phyloP scores from a whole-genome alignment of 495 filamentous ascomycete species.

The Podospora comata region DNA sequence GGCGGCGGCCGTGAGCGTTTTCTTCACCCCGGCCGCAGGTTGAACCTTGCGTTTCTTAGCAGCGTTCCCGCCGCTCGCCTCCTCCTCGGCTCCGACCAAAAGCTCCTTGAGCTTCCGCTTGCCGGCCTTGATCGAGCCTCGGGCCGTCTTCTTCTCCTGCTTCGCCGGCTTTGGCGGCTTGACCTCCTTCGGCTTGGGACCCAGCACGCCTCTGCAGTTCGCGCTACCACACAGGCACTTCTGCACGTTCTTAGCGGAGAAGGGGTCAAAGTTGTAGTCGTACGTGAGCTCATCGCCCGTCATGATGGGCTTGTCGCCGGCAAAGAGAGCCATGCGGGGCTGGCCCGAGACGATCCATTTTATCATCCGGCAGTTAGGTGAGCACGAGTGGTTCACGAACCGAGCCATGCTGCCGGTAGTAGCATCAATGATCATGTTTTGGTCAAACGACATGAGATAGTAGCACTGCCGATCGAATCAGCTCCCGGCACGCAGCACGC shows the following conservation, averaged over 20 bases:
- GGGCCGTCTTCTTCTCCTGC: conserved; percentile 32
- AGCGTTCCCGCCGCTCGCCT: conserved; percentile 14
- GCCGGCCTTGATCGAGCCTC: conserved; percentile 25
- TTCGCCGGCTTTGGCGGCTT: conserved; percentile 41
- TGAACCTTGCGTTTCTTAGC: conserved; percentile 32
- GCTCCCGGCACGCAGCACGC: conserved; percentile 19
- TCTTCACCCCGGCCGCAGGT: conserved; percentile 28
- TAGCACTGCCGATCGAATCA: conserved; percentile 61
- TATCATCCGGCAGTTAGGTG: conserved; percentile 95
- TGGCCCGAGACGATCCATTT: conserved; percentile 96
- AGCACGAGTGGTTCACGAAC: conserved; percentile 97
- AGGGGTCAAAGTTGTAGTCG: conserved; percentile 98
- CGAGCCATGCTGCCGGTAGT: conserved; percentile 92
- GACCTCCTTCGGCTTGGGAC: conserved; percentile 63
- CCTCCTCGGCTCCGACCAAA: conserved; percentile 21
- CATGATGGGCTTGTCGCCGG: conserved; percentile 81
- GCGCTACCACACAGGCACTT: conserved; percentile 75
- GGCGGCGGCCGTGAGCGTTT: conserved; percentile 28
- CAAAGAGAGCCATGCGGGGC: conserved; percentile 96
- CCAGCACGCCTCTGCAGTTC: conserved; percentile 75
- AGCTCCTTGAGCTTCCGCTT: conserved; percentile 37
- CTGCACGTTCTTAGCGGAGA: conserved; percentile 77
- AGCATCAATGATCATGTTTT: conserved; percentile 98
- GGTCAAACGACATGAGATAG: conserved; percentile 96
- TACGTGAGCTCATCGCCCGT: conserved; percentile 97